Evolutionary conservation across 2,329 filamentous ascomycete genomes (phyloP).

Genomic region (Verticillium nubilum): DNA sequence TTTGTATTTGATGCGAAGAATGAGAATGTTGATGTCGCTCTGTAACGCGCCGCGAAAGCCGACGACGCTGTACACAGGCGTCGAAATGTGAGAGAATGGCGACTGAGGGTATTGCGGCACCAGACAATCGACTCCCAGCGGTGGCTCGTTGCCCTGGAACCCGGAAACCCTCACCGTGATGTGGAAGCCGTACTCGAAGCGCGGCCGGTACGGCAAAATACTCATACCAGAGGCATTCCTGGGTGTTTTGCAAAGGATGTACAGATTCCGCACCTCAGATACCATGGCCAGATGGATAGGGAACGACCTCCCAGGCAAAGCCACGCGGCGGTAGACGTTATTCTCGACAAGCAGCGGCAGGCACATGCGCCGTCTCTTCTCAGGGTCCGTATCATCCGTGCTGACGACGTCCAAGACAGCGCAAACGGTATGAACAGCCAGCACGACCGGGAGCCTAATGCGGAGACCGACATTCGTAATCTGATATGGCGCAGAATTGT

Average conservation of each 20-base stretch:
- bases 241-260: constrained; percentile 2
- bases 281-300: constrained; percentile 2
- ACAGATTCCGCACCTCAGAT: constrained; percentile 3
- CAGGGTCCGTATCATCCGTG: constrained; percentile 5
- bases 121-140: constrained; percentile 3
- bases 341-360: constrained; percentile 5
- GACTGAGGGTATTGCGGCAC: constrained; percentile 8
- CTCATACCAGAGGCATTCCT: background rate
- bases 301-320: constrained; percentile 3
- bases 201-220: constrained; percentile 4
- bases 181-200: constrained; percentile 6
- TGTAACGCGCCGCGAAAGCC: constrained; percentile 3
- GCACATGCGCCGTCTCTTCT: constrained; percentile 5
- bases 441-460: constrained; percentile 5
- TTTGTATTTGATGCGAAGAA: constrained; percentile 1
- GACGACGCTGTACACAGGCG: constrained; percentile 5
- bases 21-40: background rate
- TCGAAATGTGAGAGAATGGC: constrained; percentile 3
- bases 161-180: constrained; percentile 1
- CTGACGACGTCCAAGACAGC: constrained; percentile 7
- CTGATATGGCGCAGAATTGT: constrained; percentile 1
- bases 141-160: constrained; percentile 1
- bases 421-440: constrained; percentile 5
- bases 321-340: constrained; percentile 3
- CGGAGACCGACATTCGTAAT: constrained; percentile 6